Percentiles rank a stretch among this genome's conserved stretches.
Conservation (phyloP, 2,329 filamentous ascomycete genomes). For the Ascochyta koolunga region DNA sequence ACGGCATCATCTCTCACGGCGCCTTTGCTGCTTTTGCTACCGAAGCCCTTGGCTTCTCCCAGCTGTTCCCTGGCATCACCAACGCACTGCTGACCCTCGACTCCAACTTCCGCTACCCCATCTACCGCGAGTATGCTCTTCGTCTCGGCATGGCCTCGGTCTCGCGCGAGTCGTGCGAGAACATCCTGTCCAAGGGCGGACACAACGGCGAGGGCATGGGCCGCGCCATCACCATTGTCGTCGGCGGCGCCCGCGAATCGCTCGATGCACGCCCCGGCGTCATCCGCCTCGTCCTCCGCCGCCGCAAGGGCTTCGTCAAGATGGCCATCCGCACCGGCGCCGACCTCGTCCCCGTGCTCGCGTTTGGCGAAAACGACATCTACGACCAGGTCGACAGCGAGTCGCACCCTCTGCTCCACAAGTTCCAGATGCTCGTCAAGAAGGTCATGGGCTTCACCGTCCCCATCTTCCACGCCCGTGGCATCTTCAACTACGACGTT, state of each 20-base stretch:
- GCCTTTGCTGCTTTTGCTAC: slow-evolving; percentile 91
- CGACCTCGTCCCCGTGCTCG: slow-evolving; percentile 88
- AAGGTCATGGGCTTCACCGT: slow-evolving; percentile 90
- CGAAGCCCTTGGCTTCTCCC: slow-evolving; percentile 83
- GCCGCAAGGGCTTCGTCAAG: slow-evolving; percentile 92
- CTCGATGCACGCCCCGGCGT: slow-evolving; percentile 83
- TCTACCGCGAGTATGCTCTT: slow-evolving; percentile 94
- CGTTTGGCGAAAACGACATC: slow-evolving; percentile 93
- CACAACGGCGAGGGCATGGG: slow-evolving; percentile 82
- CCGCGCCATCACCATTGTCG: slow-evolving; percentile 93
- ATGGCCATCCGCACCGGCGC: slow-evolving; percentile 91
- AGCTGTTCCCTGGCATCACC: slow-evolving; percentile 91
- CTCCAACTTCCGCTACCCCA: slow-evolving; percentile 89
- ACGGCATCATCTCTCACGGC: slow-evolving; percentile 97
- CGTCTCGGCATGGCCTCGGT: slow-evolving; percentile 87
- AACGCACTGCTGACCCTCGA: slow-evolving; percentile 95
- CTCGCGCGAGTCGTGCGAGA: slow-evolving; percentile 89
- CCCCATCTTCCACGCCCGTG: slow-evolving; percentile 85
- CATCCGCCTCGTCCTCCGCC: slow-evolving; percentile 77
- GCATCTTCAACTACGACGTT: slow-evolving; percentile 97
- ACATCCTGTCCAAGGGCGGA: slow-evolving; percentile 81
- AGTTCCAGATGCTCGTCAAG: slow-evolving; percentile 82
- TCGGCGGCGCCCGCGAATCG: slow-evolving; percentile 90
- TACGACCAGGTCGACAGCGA: slow-evolving; percentile 87
- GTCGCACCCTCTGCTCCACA: slow-evolving; percentile 78